Base-by-base conservation (phyloP, 768 basidiomycete species). In the Boletus subcaerulescens region DNA sequence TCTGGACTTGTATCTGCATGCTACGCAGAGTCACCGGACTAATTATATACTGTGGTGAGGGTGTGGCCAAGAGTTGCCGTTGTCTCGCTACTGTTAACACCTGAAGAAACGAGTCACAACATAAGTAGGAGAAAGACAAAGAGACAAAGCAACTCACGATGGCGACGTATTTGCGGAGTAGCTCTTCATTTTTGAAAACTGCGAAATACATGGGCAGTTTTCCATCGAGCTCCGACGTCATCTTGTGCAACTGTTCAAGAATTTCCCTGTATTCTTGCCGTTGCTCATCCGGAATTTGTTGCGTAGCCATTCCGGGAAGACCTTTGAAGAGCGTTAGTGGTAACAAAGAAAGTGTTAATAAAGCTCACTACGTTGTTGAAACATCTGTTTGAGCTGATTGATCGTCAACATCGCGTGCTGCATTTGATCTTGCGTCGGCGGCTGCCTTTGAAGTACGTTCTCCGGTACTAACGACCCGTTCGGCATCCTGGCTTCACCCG, bases 281-380 rank as follows among this genome's bases (percentile, higher is more conserved):
- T 53, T 83, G 83, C 2, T 83, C 81, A 10, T 77, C 72, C 5
- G 83, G 75, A 26, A 88, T 61, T 17, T 77, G 75, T 17, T 74
- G 62, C 9, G 60, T 45, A 10, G 61, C 48, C 65, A 77, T 74
- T 43, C 60, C 65, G 8, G 63, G 67, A 40, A 76, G 65, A 29
- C 65, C 80, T 80, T 52, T 15, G 50, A 39, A 39, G 29, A n/a
- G 51, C 3, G 48, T 62, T 14, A 63, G 56, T 41, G 49, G 45
- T 38, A 46, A 56, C 42, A 60, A 50, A 38, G 45, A 36, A 65
- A 41, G 45, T 50, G 42, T 13, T 2, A 22, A 48, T 44, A 53
- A 47, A 53, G 64, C 65, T 60, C 56, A 67, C 66, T 68, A 60
- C 67, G 70, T 38, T 63, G 60, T 48, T 65, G 60, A 40, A 74